Evolutionary conservation across 768 basidiomycete species (phyloP).

Genomic region (Mycena rosella): DNA sequence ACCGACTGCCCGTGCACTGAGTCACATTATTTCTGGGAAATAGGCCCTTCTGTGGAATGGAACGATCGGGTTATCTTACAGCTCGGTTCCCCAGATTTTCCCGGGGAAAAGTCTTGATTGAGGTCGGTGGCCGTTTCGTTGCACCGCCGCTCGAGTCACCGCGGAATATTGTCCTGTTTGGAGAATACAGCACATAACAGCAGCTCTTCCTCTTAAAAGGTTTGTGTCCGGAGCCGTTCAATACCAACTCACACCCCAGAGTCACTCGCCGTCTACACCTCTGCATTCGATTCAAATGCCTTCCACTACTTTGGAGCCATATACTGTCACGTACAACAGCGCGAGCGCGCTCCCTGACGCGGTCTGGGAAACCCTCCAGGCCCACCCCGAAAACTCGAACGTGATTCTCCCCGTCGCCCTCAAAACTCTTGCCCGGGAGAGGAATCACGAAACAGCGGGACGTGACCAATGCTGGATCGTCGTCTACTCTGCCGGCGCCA

Average conservation of each 20-base stretch:
- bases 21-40: constrained; percentile 10
- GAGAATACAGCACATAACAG: constrained; percentile 31
- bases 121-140: neutral
- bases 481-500: constrained; percentile 37
- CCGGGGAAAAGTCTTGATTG: constrained; percentile 12
- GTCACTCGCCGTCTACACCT: neutral
- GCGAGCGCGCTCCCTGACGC: constrained; percentile 52
- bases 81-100: constrained; percentile 19
- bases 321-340: constrained; percentile 41
- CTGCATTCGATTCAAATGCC: constrained; percentile 14
- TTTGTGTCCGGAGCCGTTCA: neutral
- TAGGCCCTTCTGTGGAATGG: constrained; percentile 21
- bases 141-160: constrained; percentile 26
- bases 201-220: constrained; percentile 18
- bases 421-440: constrained; percentile 44
- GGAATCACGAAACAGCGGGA: constrained; percentile 18
- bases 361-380: constrained; percentile 53
- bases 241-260: neutral
- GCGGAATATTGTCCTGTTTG: constrained; percentile 8
- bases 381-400: constrained; percentile 56
- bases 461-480: constrained; percentile 53
- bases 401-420: constrained; percentile 54
- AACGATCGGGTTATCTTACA: constrained; percentile 28
- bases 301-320: constrained; percentile 18
- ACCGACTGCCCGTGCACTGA: constrained; percentile 16